phyloP scores from a whole-genome alignment of 164 flowering plant genomes.

The Protea cynaroides region DNA sequence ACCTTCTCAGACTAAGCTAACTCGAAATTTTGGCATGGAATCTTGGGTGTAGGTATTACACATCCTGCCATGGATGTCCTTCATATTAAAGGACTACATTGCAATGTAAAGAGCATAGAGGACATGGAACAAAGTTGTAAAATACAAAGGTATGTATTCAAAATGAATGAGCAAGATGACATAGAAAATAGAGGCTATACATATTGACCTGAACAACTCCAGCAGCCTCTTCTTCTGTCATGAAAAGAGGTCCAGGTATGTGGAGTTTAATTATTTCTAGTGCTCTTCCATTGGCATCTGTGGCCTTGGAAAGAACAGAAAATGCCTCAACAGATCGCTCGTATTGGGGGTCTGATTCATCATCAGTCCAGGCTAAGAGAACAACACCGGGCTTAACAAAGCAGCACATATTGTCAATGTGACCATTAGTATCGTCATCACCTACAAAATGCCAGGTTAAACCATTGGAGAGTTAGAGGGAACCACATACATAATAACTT shows the following conservation, averaged over 20 bases:
- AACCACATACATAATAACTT: not conserved
- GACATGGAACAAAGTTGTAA: too few relatives aligned
- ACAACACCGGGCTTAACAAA: constrained; percentile 93
- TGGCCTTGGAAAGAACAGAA: constrained; percentile 51
- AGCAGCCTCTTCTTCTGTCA: constrained; percentile 83
- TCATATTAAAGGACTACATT: too few relatives aligned
- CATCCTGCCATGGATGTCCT: too few relatives aligned
- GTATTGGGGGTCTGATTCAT: constrained; percentile 77
- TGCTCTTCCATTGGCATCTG: constrained; percentile 81
- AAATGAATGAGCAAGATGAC: not conserved
- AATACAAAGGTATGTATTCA: too few relatives aligned
- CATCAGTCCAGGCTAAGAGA: constrained; percentile 91
- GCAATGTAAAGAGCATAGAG: too few relatives aligned
- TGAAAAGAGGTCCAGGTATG: constrained; percentile 80
- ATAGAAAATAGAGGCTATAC: not conserved
- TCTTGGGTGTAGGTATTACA: too few relatives aligned
- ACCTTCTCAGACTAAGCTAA: too few relatives aligned
- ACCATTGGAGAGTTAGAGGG: not conserved
- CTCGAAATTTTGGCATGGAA: too few relatives aligned
- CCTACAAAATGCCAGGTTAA: constrained; percentile 36
- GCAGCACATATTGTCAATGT: constrained; percentile 96
- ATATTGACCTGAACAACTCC: constrained; percentile 49
- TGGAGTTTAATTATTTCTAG: constrained; percentile 77
- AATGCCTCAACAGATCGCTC: constrained; percentile 71
- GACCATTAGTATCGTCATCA: constrained; percentile 99